Base-by-base conservation (phyloP, 495 filamentous ascomycete species). In the Neurospora sp. region DNA sequence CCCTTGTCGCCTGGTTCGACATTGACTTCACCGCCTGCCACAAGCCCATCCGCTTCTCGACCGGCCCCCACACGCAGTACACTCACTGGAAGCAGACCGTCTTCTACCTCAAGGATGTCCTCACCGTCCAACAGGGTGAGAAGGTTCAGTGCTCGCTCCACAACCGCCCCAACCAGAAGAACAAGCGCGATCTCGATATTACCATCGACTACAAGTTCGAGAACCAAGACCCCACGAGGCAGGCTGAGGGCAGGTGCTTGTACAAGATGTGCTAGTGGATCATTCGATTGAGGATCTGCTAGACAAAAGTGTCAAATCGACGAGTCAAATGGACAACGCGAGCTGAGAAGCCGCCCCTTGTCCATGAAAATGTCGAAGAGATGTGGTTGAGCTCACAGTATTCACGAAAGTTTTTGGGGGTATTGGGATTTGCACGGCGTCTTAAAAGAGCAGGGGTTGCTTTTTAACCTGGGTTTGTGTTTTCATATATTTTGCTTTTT, bases 1-100 rank as follows among this genome's bases (percentile, higher is more conserved):
- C 94, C 31, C 86, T 99, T 44, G 96, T 99, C 69, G 91, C 97
- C 40, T 98, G 96, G 93, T 99, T 99, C 85, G 96, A 99, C 80
- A 98, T 97, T 75, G 94, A 97, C 74, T 99, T 99, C 83, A 93
- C 92, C 42, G 93, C 94, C 39, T 98, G 95, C 86, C 94, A 94
- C 82, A 93, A 94, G 84, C 90, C 91, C 10, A 89, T 94, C 78
- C 84, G 84, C 74, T 96, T 96, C 83, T 94, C 91, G 44, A 96
- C 93, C 40, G 93, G 93, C 14, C 93, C 93, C 22, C 93, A 96
- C 78, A 92, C 93, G 75, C 94, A 93, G 85, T 95, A 95, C 80
- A 96, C 93, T 16, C 93, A 96, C 86, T 96, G 93, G 93, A 96
- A 96, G 83, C 93, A 96, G 84, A 96, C 93, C 18, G 93, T 96